Conservation (phyloP, 208 protist genomes). For the Entamoeba histolytica region DNA sequence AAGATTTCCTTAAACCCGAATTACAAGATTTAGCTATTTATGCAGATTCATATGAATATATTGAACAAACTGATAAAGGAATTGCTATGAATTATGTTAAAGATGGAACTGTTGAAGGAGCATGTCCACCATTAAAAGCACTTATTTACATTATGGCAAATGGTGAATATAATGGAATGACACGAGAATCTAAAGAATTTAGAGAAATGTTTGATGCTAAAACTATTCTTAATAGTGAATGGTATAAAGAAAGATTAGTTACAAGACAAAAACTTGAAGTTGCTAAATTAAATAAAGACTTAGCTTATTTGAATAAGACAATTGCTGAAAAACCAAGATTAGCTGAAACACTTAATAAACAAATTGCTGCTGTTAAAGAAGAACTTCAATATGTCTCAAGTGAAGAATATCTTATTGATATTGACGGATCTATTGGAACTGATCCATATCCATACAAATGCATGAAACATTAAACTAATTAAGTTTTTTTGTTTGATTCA, state of each 20-base stretch:
- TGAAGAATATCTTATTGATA: background rate
- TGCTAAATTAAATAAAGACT: background rate
- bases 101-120: constrained; percentile 25
- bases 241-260: constrained; percentile 6
- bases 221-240: constrained; percentile 17
- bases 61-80: constrained; percentile 1
- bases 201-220: constrained; percentile 14
- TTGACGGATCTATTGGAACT: background rate
- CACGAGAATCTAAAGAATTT: constrained; percentile 18
- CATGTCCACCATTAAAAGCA: constrained; percentile 25
- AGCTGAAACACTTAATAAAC: background rate
- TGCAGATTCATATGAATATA: constrained; percentile 20
- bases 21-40: constrained; percentile 14
- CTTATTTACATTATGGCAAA: constrained; percentile 28
- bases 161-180: constrained; percentile 24
- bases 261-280: background rate
- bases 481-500: too few species aligned
- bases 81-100: constrained; percentile 19
- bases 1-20: constrained; percentile 30
- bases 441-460: background rate
- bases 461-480: background rate
- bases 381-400: background rate
- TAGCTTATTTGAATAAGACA: background rate
- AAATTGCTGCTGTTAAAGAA: background rate
- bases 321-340: background rate